Conservation (phyloP, 2,329 filamentous ascomycete species). For the Lachnellula arida region DNA sequence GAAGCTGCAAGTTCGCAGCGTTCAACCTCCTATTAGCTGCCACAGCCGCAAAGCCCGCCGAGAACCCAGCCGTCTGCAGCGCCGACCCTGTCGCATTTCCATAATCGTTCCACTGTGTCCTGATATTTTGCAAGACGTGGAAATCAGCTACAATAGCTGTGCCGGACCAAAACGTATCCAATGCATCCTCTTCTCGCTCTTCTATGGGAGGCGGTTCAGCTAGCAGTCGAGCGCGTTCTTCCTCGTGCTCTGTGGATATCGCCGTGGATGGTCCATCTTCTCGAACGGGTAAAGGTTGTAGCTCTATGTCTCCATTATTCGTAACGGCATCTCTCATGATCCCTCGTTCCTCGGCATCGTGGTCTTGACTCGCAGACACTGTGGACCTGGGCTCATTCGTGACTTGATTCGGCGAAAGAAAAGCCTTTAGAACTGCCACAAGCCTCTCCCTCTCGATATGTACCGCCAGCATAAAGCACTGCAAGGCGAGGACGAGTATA, state of each 20-base stretch:
- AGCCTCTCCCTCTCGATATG: conserved; percentile 57
- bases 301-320: conserved; percentile 26
- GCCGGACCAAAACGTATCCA: conserved; percentile 32
- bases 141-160: conserved; percentile 30
- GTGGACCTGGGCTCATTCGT: conserved; percentile 12
- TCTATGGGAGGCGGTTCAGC: conserved; percentile 18
- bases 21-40: conserved; percentile 25
- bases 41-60: conserved; percentile 24
- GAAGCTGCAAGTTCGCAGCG: conserved; percentile 23
- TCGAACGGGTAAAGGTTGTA: conserved; percentile 19
- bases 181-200: conserved; percentile 20
- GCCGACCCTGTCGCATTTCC: conserved; percentile 25
- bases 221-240: conserved; percentile 21
- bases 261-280: background rate
- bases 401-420: conserved; percentile 8
- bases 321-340: conserved; percentile 22
- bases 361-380: conserved; percentile 22
- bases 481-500: conserved; percentile 49
- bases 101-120: conserved; percentile 29
- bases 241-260: conserved; percentile 11
- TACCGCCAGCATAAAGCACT: conserved; percentile 61
- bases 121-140: conserved; percentile 29
- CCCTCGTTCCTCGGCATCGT: conserved; percentile 32
- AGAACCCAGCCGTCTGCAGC: conserved; percentile 28
- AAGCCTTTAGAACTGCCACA: conserved; percentile 29